Base-by-base conservation (phyloP, 208 protist genomes). In the Phytomonas sp. region DNA sequence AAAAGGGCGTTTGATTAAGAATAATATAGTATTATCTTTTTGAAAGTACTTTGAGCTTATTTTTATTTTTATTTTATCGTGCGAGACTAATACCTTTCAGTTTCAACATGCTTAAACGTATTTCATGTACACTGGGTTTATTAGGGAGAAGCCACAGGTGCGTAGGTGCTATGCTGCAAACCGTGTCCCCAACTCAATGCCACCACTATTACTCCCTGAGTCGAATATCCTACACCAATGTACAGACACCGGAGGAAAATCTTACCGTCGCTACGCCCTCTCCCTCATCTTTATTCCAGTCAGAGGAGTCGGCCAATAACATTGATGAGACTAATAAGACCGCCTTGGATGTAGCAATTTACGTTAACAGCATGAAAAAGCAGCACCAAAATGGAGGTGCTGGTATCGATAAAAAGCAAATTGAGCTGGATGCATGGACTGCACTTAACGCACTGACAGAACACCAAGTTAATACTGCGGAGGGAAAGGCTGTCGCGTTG, bases 401-500 rank as follows among this genome's bases (percentile, higher is more conserved):
- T 0, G 80, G 76, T 4, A 42, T 56, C 33, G 78, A 78, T 66
- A 89, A 92, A 63, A 91, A 87, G 61, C 69, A 85, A 26, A 73
- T 95, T 34, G 88, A 96, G 75, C 69, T 75, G 61, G 82, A 90
- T 29, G 91, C 91, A 30, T 96, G 91, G 89, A 67, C 65, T 29
- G 72, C 79, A 29, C 70, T 96, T 49, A 94, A 96, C 74, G 81
- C 74, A 36, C 70, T 96, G 52, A 88, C 81, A 5, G 91, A 96
- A 71, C 82, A 89, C 26, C 81, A 88, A 56, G 93, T 96, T 63
- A 91, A 93, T 72, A 79, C 69, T n/a, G 87, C 91, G 0, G 87
- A 96, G 34, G 91, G 91, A n/a, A 94, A 94, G 67, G 88, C 83
- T 7, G 87, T 96, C 10, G 85, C 91, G 36, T 72, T 96, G 67